phyloP scores from a whole-genome alignment of 495 filamentous ascomycete genomes.

The Aspergillus mulundensis region DNA sequence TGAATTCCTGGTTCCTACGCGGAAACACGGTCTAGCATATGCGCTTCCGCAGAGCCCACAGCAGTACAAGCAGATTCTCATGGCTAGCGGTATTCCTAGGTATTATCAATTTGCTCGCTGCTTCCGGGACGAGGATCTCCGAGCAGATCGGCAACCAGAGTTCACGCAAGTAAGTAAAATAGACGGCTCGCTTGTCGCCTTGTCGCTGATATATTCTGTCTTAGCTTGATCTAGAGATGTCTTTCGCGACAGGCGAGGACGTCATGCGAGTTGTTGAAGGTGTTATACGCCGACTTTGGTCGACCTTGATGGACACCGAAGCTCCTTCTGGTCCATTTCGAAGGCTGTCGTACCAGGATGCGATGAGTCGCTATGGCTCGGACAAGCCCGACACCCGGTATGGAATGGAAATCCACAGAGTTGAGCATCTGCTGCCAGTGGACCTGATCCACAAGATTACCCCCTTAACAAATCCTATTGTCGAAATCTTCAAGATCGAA shows the following conservation, averaged over 20 bases:
- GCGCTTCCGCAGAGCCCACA: constrained; percentile 94
- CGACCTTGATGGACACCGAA: constrained; percentile 37
- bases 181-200: neutral
- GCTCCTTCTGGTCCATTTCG: constrained; percentile 47
- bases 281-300: constrained; percentile 59
- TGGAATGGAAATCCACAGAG: constrained; percentile 54
- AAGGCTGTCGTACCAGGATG: constrained; percentile 66
- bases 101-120: constrained; percentile 95
- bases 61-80: constrained; percentile 97
- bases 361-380: constrained; percentile 76
- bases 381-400: constrained; percentile 88
- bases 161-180: constrained; percentile 73
- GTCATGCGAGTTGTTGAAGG: constrained; percentile 68
- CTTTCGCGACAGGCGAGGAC: constrained; percentile 68
- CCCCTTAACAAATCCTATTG: constrained; percentile 51
- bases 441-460: constrained; percentile 72
- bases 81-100: constrained; percentile 75
- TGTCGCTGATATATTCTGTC: constrained; percentile 1
- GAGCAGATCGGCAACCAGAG: constrained; percentile 92
- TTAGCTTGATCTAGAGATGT: constrained; percentile 89
- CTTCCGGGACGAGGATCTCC: constrained; percentile 91
- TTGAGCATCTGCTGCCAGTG: constrained; percentile 59
- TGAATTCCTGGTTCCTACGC: constrained; percentile 92
- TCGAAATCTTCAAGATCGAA: constrained; percentile 68
- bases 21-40: constrained; percentile 71